phyloP scores from a whole-genome alignment of 2,329 filamentous ascomycete species.

The Aspergillus ibericus region DNA sequence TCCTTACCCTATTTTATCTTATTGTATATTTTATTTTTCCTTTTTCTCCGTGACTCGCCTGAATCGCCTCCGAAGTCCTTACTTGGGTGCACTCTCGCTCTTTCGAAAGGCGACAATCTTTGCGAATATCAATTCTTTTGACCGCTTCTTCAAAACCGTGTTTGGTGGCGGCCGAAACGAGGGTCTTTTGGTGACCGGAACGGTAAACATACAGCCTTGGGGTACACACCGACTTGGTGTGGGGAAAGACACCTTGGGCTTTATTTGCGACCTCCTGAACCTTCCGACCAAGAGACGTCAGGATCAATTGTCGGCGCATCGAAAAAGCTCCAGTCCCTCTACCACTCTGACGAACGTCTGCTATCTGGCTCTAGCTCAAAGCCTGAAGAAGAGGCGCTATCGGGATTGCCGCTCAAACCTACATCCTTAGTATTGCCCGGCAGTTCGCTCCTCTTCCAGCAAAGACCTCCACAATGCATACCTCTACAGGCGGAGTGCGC shows the following conservation, averaged over 20 bases:
- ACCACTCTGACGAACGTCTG: background rate
- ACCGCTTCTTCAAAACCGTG: conserved; percentile 2
- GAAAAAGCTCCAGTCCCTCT: background rate
- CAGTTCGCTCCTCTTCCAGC: conserved; percentile 16
- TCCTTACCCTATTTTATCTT: background rate
- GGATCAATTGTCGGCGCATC: background rate
- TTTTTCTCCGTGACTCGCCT: background rate
- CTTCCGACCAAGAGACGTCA: background rate
- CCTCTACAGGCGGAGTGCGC: conserved; percentile 10
- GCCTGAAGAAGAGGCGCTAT: background rate
- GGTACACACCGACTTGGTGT: conserved; percentile 14
- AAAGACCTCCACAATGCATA: conserved; percentile 21
- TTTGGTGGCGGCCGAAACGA: background rate
- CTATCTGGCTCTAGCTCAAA: background rate
- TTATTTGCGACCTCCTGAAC: conserved; percentile 1
- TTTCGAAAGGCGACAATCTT: background rate
- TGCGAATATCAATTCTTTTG: background rate
- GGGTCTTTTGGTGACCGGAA: background rate
- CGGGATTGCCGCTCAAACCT: background rate
- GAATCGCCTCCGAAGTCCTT: background rate
- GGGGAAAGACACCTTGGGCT: conserved; percentile 13
- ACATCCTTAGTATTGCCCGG: conserved; percentile 11
- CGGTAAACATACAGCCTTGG: background rate
- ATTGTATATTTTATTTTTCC: too few species aligned
- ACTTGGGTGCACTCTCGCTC: background rate